phyloP scores from a whole-genome alignment of 805 yeast species.

The Zygoascus biomembranicola region DNA sequence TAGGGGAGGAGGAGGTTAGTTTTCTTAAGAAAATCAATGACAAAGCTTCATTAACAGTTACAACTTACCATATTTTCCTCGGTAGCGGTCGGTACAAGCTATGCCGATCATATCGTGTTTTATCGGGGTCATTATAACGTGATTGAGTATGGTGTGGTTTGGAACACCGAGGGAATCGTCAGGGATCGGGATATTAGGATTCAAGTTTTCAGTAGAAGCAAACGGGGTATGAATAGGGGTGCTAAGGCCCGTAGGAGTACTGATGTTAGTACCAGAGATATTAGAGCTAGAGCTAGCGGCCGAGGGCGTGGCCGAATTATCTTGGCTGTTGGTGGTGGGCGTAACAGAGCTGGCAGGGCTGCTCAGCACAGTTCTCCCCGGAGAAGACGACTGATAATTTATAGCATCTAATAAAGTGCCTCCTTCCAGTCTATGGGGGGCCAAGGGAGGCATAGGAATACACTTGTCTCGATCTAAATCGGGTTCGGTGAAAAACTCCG shows the following conservation, averaged over 20 bases:
- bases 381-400: background rate
- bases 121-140: slow-evolving; percentile 77
- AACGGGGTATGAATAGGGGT: background rate
- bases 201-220: background rate
- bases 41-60: too few species aligned
- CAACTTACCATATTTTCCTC: slow-evolving; percentile 45
- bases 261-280: background rate
- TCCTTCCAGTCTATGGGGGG: background rate
- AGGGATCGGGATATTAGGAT: background rate
- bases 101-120: slow-evolving; percentile 80
- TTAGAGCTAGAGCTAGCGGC: background rate
- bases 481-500: background rate
- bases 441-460: slow-evolving; percentile 1
- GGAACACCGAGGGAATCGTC: slow-evolving; percentile 32
- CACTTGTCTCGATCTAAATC: background rate
- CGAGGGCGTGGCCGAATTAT: background rate
- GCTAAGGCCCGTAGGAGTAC: background rate
- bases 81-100: slow-evolving; percentile 74
- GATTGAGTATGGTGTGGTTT: slow-evolving; percentile 77
- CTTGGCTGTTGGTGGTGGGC: background rate
- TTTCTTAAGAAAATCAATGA: background rate
- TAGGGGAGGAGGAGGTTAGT: background rate
- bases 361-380: background rate
- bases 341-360: background rate
- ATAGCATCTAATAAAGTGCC: background rate